Base-by-base conservation (phyloP, 352 stramenopile species). In the Pythium plurisporium region DNA sequence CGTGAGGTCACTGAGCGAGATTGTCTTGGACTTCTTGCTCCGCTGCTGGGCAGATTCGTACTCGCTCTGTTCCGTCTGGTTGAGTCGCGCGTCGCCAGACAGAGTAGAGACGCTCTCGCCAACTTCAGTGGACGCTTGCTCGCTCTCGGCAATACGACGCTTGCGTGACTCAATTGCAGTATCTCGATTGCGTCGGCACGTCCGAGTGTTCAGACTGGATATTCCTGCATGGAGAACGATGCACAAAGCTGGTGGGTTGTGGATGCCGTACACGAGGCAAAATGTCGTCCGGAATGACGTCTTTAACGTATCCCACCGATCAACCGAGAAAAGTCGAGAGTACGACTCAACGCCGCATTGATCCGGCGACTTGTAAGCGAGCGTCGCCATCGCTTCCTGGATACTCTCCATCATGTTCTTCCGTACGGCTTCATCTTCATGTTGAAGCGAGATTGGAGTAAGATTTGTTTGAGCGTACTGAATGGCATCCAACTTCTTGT, bases 181-280 rank as follows among this genome's bases (percentile, higher is more conserved):
- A 57, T 86, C 76, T 33, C 81, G 76, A 33, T 62, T 74, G 3
- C 76, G 77, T 27, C 74, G 75, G 37, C 83, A 94, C 8, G 83
- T 74, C 19, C 83, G 67, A 27, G 83, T 91, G 61, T 94, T 90
- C 3, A 94, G 42, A 12, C 76, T 86, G 5, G 83, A 90, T 17
- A 94, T 42, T 0, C 83, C 83, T 5, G 83, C 72, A 46, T 87
- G 72, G 26, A 94, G 52, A 7, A 74, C 73, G 20, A 91, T 74
- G 20, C 70, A 87, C 12, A 94, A 64, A 4, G 82, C 86, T 5
- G 81, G 67, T 26, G 79, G 81, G 20, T 76, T 69, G 56, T 88
- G 77, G 38, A 91, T 77, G 3, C 79, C 75, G 43, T 90, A 90
- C 3, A 84, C 81, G 40, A 82, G 54, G 33, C 71, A 75, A 38